Percentiles rank a stretch among this genome's conserved stretches.
Evolutionary conservation across 805 yeast species (phyloP).

Genomic region (Yamadazyma tumulicola): DNA sequence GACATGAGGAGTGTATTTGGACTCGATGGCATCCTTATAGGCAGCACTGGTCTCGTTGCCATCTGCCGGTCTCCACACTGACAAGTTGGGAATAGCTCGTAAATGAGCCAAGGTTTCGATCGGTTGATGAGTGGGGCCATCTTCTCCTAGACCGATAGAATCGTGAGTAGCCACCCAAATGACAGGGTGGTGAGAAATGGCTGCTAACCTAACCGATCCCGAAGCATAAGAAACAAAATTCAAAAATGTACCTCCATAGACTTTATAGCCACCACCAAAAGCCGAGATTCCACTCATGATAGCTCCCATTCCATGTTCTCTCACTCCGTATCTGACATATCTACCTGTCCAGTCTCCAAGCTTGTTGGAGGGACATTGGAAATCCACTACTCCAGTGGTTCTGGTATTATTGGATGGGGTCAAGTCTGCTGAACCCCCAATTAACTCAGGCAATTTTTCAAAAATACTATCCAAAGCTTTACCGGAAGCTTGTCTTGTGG

Average conservation of each 20-base stretch:
- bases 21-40: slow-evolving; percentile 60
- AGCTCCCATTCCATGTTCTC: slow-evolving; percentile 99
- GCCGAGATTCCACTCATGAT: slow-evolving; percentile 96
- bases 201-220: slow-evolving; percentile 83
- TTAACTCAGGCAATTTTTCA: slow-evolving; percentile 73
- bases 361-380: slow-evolving; percentile 81
- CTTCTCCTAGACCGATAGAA: slow-evolving; percentile 88
- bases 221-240: slow-evolving; percentile 84
- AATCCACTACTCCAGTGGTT: slow-evolving; percentile 78
- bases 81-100: slow-evolving; percentile 78
- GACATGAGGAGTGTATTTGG: slow-evolving; percentile 64
- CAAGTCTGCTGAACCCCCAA: slow-evolving; percentile 98
- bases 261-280: slow-evolving; percentile 77
- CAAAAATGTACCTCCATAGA: slow-evolving; percentile 96
- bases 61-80: slow-evolving; percentile 92
- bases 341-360: slow-evolving; percentile 88
- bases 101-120: slow-evolving; percentile 83
- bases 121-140: slow-evolving; percentile 93
- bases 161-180: slow-evolving; percentile 89
- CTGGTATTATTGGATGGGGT: slow-evolving; percentile 96
- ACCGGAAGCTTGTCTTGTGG: slow-evolving; percentile 93
- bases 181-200: slow-evolving; percentile 78
- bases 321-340: slow-evolving; percentile 95
- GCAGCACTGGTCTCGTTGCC: slow-evolving; percentile 89
- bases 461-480: slow-evolving; percentile 61